A percentile compares a stretch with the other conserved stretches of the same genome.
Conservation (phyloP, 768 basidiomycete species). For the Cubamyces lactineus region DNA sequence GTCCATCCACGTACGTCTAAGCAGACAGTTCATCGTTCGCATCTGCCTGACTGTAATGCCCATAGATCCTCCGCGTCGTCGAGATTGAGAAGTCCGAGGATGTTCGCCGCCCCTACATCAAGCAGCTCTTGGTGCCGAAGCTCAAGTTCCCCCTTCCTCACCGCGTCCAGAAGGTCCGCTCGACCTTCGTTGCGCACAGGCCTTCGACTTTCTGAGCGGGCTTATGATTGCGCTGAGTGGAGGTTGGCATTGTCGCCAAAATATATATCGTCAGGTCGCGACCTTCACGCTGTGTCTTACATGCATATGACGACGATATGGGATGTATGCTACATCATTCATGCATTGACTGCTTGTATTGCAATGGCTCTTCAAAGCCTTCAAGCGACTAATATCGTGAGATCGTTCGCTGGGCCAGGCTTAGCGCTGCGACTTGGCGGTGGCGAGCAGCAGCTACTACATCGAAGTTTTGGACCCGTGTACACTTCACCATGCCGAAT, state of each 20-base stretch:
- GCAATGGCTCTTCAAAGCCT: neutral
- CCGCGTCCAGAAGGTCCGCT: conserved; percentile 76
- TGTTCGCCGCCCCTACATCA: conserved; percentile 96
- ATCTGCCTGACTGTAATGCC: neutral
- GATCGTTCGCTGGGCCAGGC: too few species aligned
- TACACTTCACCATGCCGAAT: too few species aligned
- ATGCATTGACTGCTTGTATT: conserved; percentile 9
- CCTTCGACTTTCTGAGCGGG: conserved; percentile 67
- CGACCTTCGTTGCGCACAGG: conserved; percentile 80
- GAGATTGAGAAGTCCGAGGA: conserved; percentile 93
- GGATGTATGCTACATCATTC: conserved; percentile 22
- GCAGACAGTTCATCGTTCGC: neutral
- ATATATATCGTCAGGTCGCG: conserved; percentile 20
- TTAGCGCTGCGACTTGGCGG: too few species aligned
- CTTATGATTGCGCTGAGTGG: neutral
- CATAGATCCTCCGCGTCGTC: conserved; percentile 95
- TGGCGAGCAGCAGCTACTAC: too few species aligned
- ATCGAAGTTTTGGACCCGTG: too few species aligned
- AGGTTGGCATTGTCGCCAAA: conserved; percentile 4
- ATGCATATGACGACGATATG: conserved; percentile 28
- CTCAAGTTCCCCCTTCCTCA: conserved; percentile 98
- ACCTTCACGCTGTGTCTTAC: conserved; percentile 13
- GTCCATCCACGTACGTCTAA: conserved; percentile 84
- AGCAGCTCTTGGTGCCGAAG: conserved; percentile 85
- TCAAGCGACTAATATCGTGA: neutral